Evolutionary conservation across 768 basidiomycete species (phyloP).

Genomic region (Lentinula raphanica): DNA sequence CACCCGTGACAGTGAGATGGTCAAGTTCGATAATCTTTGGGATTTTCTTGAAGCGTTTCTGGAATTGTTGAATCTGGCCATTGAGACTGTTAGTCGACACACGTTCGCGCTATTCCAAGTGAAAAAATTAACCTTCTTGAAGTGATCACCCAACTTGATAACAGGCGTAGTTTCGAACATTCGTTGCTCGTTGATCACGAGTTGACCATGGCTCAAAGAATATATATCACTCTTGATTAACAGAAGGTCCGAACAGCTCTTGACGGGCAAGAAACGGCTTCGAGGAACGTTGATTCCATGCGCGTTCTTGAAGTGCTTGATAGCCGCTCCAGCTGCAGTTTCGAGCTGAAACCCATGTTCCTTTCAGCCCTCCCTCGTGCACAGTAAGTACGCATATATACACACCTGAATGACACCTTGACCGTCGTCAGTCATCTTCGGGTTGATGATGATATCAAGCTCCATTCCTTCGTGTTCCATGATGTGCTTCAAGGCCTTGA

Average conservation of each 20-base stretch:
- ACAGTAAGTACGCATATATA: not conserved
- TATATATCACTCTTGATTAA: conserved; percentile 91
- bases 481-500: conserved; percentile 83
- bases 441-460: conserved; percentile 93
- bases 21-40: conserved; percentile 88
- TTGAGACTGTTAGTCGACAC: not conserved
- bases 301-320: conserved; percentile 89
- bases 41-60: conserved; percentile 93
- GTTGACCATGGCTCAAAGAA: conserved; percentile 80
- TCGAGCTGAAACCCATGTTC: conserved; percentile 52
- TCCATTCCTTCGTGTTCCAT: conserved; percentile 86
- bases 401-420: conserved; percentile 73
- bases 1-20: conserved; percentile 89
- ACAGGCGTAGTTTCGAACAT: conserved; percentile 91
- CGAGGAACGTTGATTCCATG: conserved; percentile 95
- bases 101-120: not conserved
- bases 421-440: conserved; percentile 82
- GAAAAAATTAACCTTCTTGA: conserved; percentile 72
- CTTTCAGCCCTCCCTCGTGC: not conserved
- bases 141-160: conserved; percentile 93
- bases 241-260: conserved; percentile 82
- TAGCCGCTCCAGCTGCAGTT: conserved; percentile 81
- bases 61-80: conserved; percentile 73
- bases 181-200: conserved; percentile 76
- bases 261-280: conserved; percentile 88